A percentile compares a stretch with the other conserved stretches of the same genome.
Evolutionary conservation across 345 rosid species (phyloP).

Genomic region (Euphorbia tirucalli): DNA sequence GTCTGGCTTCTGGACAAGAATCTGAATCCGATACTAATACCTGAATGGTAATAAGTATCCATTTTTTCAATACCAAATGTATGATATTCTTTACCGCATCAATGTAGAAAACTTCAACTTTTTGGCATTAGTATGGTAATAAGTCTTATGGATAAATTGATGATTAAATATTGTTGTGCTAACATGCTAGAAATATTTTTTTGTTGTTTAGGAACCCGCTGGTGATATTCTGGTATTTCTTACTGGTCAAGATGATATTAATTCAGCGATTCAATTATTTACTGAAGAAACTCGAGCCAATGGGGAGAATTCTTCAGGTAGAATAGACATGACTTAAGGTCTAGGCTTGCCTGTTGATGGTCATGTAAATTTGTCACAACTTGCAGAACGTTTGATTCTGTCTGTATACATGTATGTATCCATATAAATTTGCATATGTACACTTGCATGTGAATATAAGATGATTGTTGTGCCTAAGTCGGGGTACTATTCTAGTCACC

Average conservation of each 20-base stretch:
- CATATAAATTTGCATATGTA: background rate
- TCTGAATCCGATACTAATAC: background rate
- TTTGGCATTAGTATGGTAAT: background rate
- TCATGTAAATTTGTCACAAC: conserved; percentile 8
- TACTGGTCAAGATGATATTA: conserved; percentile 98
- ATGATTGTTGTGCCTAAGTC: too few relatives aligned
- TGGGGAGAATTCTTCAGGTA: conserved; percentile 71
- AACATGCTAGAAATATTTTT: background rate
- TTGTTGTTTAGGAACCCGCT: conserved; percentile 58
- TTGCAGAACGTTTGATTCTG: background rate
- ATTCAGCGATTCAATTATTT: conserved; percentile 61
- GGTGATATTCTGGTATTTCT: conserved; percentile 93
- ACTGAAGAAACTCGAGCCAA: conserved; percentile 65
- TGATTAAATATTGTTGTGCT: background rate
- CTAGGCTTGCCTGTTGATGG: conserved; percentile 7
- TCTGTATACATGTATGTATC: background rate
- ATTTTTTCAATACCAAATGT: background rate
- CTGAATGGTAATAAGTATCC: background rate
- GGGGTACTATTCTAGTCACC: too few relatives aligned
- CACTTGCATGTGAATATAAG: background rate
- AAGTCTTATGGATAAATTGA: background rate
- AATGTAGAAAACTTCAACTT: background rate
- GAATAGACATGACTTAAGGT: conserved; percentile 2
- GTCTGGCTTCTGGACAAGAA: conserved; percentile 4
- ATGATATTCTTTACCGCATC: background rate